Base-by-base conservation (phyloP, 2,329 filamentous ascomycete species). In the Arthrinium phaeospermum region DNA sequence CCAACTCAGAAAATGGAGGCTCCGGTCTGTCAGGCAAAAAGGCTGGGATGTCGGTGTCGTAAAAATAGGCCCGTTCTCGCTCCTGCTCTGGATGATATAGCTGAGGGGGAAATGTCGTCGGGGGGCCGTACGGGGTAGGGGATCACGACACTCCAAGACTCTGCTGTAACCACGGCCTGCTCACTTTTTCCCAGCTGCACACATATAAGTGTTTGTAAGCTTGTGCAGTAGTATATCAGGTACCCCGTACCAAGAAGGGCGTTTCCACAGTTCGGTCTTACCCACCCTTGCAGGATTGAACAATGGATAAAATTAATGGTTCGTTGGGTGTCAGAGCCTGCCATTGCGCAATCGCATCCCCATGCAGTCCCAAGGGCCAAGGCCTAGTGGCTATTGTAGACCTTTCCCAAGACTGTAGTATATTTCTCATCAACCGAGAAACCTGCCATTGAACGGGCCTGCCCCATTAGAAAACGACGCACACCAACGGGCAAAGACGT, bases 241-340 rank as follows among this genome's bases (percentile, higher is more conserved):
- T 37, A 61, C 53, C 53, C 53, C 53, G 53, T 61, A 61, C 53
- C 53, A 61, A 61, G 53, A 37, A 34, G 22, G 53, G 53, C 30
- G 53, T 61, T 61, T 34, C 53, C 53, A 61, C 53, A 61, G 30
- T 61, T 64, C 57, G 57, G 57, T 41, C 19, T 64, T 64, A 64
- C 57, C 57, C 57, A 64, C 57, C 57, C 57, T 41, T 64, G 57
- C 34, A 41, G 57, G 57, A 64, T 64, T 41, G 34, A 64, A 64
- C 34, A 64, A 64, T 64, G 57, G 57, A 64, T 64, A 64, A 41
- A 41, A 64, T 41, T 41, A 64, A 41, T 64, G 57, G 57, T 64
- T 64, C 57, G 57, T 34, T 64, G 34, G 57, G n/a, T 41, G 57
- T 64, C 57, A 64, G 57, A 64, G 57, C 3, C 57, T 64, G 57